Base-by-base conservation (phyloP, 257 asterid species). In the Solanum rostratum region DNA sequence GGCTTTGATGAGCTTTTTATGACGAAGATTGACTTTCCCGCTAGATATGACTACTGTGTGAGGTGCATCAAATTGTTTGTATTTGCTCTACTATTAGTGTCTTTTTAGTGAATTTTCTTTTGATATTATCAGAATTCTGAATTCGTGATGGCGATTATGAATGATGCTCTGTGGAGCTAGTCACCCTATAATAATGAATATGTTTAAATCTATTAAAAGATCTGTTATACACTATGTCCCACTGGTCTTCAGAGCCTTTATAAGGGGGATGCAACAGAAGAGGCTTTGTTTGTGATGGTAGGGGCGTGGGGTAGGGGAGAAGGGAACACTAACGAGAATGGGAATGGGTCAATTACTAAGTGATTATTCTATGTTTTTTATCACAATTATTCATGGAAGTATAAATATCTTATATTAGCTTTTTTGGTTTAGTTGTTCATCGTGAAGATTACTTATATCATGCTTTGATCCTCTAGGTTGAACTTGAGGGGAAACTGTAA, bases 1-100 rank as follows among this genome's bases (percentile, higher is more conserved):
- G 97, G 96, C 53, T 97, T 95, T 81, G 94, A 94, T 85, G 98
- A 95, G 89, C 89, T 95, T 83, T 97, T 97, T 86, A 91, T 95
- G 93, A 91, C 92, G 86, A 92, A 88, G 88, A 87, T 88, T 5
- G 98, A 97, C 90, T 92, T 85, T 85, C 94, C 98, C 16, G 94
- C 93, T 79, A 95, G 93, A 89, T 97, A 91, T 86, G 99, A 97
- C 89, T 93, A 86, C 81, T 95, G 97, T 91, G 79, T 92, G 84
- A 90, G 98, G 99, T 93, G 92, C 81, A 62, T 63, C 63, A 29
- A 50, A 24, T n/a, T 78, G 24, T 76, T 16, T 73, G 81, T 46
- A 74, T 50, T 49, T 78, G 46, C 63, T 50, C 19, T 74, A 29
- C 63, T 9, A 78, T 50, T 24, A 78, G n/a, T 29, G 63, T 27